Evolutionary conservation across 192 early-diverging fungal genomes (phyloP).

Genomic region (Entomortierella beljakovae): DNA sequence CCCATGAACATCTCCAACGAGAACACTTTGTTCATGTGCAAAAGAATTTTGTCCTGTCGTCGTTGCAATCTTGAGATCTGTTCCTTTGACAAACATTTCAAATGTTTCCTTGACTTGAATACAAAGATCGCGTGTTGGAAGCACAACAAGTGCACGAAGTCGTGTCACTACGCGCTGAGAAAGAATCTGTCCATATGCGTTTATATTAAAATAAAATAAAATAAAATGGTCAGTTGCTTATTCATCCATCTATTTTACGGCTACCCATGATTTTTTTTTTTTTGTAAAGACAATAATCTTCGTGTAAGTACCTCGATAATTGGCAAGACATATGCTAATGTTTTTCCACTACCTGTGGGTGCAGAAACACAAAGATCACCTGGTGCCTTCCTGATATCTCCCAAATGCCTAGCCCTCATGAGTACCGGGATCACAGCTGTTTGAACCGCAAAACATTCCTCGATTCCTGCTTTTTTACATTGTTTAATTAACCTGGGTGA

Average conservation of each 20-base stretch:
- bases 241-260: no score
- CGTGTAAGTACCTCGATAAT: constrained; percentile 74
- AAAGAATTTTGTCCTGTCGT: constrained; percentile 85
- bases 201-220: no score
- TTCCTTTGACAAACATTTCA: constrained; percentile 80
- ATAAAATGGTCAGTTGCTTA: background rate
- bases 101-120: constrained; percentile 90
- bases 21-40: constrained; percentile 71
- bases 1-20: constrained; percentile 51
- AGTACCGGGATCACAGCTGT: constrained; percentile 86
- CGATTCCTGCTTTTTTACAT: constrained; percentile 73
- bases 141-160: constrained; percentile 87
- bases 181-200: constrained; percentile 77
- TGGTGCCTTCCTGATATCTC: constrained; percentile 77
- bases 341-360: constrained; percentile 97
- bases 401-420: constrained; percentile 70
- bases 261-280: no score
- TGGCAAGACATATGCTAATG: constrained; percentile 94
- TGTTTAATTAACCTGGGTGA: constrained; percentile 70
- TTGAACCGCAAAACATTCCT: constrained; percentile 91
- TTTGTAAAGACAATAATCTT: background rate
- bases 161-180: constrained; percentile 79
- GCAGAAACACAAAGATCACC: constrained; percentile 95
- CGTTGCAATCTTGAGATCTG: constrained; percentile 78
- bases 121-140: constrained; percentile 95